Percentiles rank a stretch among this genome's conserved stretches.
Evolutionary conservation across 83 land plant species (phyloP).

Genomic region (Thuja plicata): DNA sequence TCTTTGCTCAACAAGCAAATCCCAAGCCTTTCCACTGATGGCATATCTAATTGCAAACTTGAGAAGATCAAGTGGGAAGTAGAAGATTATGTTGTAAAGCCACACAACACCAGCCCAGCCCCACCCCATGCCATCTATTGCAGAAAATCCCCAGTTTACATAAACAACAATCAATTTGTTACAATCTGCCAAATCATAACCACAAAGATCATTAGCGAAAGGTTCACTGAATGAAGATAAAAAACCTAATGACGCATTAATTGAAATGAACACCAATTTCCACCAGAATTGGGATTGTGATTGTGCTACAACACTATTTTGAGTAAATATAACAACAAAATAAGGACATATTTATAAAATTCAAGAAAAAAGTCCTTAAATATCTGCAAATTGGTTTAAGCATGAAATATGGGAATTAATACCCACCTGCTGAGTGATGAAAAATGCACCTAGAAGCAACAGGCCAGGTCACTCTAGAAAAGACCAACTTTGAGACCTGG

Average conservation of each 20-base stretch:
- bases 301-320: neutral
- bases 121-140: conserved; percentile 13
- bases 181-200: conserved; percentile 11
- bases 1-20: conserved; percentile 13
- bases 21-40: conserved; percentile 24
- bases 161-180: conserved; percentile 27
- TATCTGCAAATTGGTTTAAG: neutral
- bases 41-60: conserved; percentile 21
- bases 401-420: neutral
- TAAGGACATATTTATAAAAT: neutral
- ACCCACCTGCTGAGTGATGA: conserved; percentile 19
- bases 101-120: conserved; percentile 16
- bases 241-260: too few relatives aligned
- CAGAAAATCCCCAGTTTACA: conserved; percentile 12
- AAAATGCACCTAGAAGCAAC: conserved; percentile 15
- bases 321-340: neutral
- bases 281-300: neutral
- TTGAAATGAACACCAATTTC: neutral
- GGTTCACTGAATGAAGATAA: too few relatives aligned
- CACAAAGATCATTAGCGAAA: neutral
- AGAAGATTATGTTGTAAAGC: conserved; percentile 20
- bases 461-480: conserved; percentile 23
- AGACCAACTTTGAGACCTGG: conserved; percentile 21
- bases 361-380: neutral
- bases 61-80: conserved; percentile 15